A percentile compares a stretch with the other conserved stretches of the same genome.
Evolutionary conservation across 805 yeast species (phyloP).

Genomic region (Babjeviella inositovora): DNA sequence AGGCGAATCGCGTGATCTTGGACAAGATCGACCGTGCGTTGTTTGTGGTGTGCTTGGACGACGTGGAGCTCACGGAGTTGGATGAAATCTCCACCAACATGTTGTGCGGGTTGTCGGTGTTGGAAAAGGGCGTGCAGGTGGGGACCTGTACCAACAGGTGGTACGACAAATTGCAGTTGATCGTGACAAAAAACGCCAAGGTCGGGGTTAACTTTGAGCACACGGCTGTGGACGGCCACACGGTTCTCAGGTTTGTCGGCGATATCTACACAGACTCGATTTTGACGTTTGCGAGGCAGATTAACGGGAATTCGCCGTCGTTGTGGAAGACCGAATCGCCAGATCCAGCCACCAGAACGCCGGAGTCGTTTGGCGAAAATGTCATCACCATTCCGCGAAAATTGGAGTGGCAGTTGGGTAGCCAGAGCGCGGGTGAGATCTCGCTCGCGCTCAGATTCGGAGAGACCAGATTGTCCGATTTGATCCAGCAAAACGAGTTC

Average conservation of each 20-base stretch:
- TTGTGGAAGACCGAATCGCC: conserved; percentile 46
- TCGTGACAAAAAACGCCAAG: conserved; percentile 75
- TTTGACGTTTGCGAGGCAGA: conserved; percentile 68
- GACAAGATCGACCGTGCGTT: conserved; percentile 68
- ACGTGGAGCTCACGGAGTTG: conserved; percentile 45
- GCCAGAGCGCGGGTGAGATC: conserved; percentile 51
- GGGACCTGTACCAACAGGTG: conserved; percentile 93
- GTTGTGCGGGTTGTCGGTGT: conserved; percentile 70
- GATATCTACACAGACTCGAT: conserved; percentile 89
- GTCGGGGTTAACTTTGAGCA: conserved; percentile 92
- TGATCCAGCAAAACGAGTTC: conserved; percentile 82
- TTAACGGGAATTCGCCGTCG: conserved; percentile 62
- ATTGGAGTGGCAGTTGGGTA: conserved; percentile 75
- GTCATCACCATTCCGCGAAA: conserved; percentile 63
- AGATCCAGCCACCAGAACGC: conserved; percentile 22
- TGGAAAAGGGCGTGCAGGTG: conserved; percentile 76
- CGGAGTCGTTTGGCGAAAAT: conserved; percentile 17
- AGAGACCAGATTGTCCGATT: conserved; percentile 75
- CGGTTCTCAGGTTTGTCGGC: conserved; percentile 74
- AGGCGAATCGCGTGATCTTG: conserved; percentile 38
- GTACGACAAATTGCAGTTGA: conserved; percentile 86
- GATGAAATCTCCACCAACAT: conserved; percentile 65
- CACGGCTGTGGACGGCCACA: conserved; percentile 93
- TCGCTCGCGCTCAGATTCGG: conserved; percentile 76
- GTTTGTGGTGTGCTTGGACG: conserved; percentile 74